These are phyloP conservation scores for Populus hybrid DNA, from an alignment of 441 rosid species.

Conservation along the genomic window DNA sequence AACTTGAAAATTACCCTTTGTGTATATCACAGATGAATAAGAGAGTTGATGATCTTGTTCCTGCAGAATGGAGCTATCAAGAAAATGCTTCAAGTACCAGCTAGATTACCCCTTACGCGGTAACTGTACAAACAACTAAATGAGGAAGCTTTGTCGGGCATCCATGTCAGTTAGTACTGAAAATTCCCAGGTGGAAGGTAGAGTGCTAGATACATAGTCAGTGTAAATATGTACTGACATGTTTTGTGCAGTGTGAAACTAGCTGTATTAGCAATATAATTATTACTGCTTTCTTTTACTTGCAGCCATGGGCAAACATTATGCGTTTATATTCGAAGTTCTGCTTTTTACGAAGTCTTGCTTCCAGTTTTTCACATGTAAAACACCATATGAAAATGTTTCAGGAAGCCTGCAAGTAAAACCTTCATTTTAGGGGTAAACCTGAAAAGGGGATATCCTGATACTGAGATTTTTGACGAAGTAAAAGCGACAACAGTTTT, in stretches of 20 bases:
- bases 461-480: background rate
- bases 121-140: background rate
- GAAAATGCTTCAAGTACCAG: background rate
- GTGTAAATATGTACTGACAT: constrained; percentile 3
- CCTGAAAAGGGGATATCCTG: background rate
- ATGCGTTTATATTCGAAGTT: background rate
- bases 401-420: background rate
- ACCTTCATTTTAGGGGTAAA: background rate
- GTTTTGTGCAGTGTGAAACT: background rate
- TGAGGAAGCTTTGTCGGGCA: background rate
- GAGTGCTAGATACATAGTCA: background rate
- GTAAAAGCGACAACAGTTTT: background rate
- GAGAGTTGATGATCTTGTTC: background rate
- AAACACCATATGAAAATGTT: background rate
- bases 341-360: background rate
- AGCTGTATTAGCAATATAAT: background rate
- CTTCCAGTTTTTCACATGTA: background rate
- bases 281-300: background rate
- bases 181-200: background rate
- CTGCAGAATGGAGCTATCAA: background rate
- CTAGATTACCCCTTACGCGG: background rate
- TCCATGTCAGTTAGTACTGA: background rate
- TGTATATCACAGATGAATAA: background rate
- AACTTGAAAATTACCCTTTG: constrained; percentile 18
- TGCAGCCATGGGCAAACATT: background rate